Conservation (phyloP, 2,329 filamentous ascomycete genomes). For the Metarhizium robertsii region DNA sequence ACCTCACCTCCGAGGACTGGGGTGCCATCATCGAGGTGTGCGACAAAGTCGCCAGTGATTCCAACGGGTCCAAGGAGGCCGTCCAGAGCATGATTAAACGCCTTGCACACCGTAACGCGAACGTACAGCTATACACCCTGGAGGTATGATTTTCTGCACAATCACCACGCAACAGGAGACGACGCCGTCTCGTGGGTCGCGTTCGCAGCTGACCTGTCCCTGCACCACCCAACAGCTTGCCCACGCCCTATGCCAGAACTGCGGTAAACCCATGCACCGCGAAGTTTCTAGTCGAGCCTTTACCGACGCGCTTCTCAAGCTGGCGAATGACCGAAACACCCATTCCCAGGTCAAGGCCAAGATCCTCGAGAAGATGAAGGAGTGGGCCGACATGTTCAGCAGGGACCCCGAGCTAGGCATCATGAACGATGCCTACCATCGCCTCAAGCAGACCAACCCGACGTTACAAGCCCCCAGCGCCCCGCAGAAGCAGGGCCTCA, state of each 20-base stretch:
- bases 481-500: slow-evolving; percentile 86
- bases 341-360: slow-evolving; percentile 95
- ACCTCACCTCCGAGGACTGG: slow-evolving; percentile 77
- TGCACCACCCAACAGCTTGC: slow-evolving; percentile 49
- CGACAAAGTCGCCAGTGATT: slow-evolving; percentile 46
- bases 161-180: background rate
- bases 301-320: slow-evolving; percentile 82
- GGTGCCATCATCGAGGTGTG: slow-evolving; percentile 55
- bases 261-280: slow-evolving; percentile 75
- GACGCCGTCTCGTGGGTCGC: background rate
- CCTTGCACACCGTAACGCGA: slow-evolving; percentile 86
- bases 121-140: slow-evolving; percentile 90
- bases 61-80: slow-evolving; percentile 65
- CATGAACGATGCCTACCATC: slow-evolving; percentile 91
- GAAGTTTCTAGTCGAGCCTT: slow-evolving; percentile 87
- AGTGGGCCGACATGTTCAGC: slow-evolving; percentile 92
- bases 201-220: background rate
- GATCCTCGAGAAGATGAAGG: slow-evolving; percentile 92
- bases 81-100: slow-evolving; percentile 87
- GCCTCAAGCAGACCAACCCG: slow-evolving; percentile 75
- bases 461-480: slow-evolving; percentile 86
- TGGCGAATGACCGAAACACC: slow-evolving; percentile 90
- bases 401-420: slow-evolving; percentile 87
- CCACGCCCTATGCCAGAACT: slow-evolving; percentile 88
- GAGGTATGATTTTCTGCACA: slow-evolving; percentile 46